Conservation (phyloP, 495 filamentous ascomycete genomes). For the Penicillium egyptiacum region DNA sequence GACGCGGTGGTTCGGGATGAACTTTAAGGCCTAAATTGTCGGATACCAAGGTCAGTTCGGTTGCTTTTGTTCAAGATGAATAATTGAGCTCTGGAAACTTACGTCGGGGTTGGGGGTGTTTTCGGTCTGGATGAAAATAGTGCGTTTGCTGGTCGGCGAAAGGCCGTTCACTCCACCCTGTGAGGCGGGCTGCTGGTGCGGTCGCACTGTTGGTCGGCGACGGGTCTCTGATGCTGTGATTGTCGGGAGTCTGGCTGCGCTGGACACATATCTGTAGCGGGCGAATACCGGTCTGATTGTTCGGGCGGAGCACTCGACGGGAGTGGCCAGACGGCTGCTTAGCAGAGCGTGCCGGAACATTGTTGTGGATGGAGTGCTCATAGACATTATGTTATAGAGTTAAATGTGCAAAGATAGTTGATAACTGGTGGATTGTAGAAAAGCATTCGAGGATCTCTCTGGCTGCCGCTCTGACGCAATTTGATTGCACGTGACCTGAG, state of each 20-base stretch:
- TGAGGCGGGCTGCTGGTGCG: slow-evolving; percentile 44
- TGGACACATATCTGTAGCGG: slow-evolving; percentile 38
- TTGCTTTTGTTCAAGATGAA: not conserved
- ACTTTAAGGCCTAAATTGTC: slow-evolving; percentile 70
- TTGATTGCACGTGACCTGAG: slow-evolving; percentile 31
- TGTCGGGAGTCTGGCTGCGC: slow-evolving; percentile 44
- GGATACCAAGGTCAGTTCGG: not conserved
- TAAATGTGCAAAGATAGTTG: slow-evolving; percentile 3
- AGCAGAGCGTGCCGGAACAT: slow-evolving; percentile 38
- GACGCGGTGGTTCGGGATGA: slow-evolving; percentile 81
- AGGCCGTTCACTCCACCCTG: slow-evolving; percentile 34
- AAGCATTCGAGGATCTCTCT: slow-evolving; percentile 14
- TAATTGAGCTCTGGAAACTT: slow-evolving; percentile 25
- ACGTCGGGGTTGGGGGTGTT: slow-evolving; percentile 88
- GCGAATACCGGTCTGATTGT: slow-evolving; percentile 32
- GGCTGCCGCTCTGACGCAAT: slow-evolving; percentile 43
- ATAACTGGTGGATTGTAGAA: slow-evolving; percentile 8
- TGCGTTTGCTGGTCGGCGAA: slow-evolving; percentile 55
- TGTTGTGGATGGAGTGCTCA: slow-evolving; percentile 35
- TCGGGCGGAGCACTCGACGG: slow-evolving; percentile 31
- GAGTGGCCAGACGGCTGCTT: slow-evolving; percentile 29
- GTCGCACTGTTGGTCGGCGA: slow-evolving; percentile 48
- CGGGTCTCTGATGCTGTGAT: slow-evolving; percentile 51
- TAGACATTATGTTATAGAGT: slow-evolving; percentile 29
- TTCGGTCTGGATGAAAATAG: slow-evolving; percentile 97